Evolutionary conservation across 768 basidiomycete genomes (phyloP).

Genomic region (Lactifluus volemus): DNA sequence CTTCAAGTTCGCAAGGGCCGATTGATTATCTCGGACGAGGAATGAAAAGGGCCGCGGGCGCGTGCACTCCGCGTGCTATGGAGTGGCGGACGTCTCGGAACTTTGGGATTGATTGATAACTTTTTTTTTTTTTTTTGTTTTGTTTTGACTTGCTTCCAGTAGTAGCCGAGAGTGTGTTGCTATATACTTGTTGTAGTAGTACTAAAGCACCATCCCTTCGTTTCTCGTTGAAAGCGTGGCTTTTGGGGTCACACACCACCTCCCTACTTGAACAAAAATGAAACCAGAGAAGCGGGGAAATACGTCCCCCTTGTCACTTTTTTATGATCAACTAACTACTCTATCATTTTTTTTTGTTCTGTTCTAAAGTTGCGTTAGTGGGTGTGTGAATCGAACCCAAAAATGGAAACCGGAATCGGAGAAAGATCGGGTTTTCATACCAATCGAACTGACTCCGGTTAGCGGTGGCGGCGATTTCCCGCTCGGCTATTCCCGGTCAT

Average conservation of each 20-base stretch:
- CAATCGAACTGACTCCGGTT: conserved; percentile 8
- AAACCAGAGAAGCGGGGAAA: not conserved
- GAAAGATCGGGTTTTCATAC: conserved; percentile 3
- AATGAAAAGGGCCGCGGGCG: conserved; percentile 24
- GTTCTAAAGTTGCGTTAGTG: no score
- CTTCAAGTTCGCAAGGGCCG: conserved; percentile 22
- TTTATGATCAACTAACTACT: no score
- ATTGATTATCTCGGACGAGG: conserved; percentile 32
- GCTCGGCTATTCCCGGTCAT: not conserved
- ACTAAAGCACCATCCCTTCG: no score
- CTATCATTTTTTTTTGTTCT: no score
- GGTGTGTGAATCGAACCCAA: not conserved
- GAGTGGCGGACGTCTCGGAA: not conserved
- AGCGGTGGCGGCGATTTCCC: not conserved
- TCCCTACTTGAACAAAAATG: not conserved
- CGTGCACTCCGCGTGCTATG: conserved; percentile 15
- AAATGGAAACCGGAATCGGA: not conserved
- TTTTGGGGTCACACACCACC: no score
- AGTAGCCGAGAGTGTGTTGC: not conserved
- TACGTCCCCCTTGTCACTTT: no score
- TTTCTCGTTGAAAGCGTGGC: no score
- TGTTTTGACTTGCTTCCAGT: not conserved
- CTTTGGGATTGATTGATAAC: no score
- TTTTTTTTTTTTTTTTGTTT: not conserved
- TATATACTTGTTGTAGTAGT: no score